Evolutionary conservation across 2,329 filamentous ascomycete genomes (phyloP), one percentile per base, ranked within the genome.

Genomic region (Colletotrichum brevisporum): DNA sequence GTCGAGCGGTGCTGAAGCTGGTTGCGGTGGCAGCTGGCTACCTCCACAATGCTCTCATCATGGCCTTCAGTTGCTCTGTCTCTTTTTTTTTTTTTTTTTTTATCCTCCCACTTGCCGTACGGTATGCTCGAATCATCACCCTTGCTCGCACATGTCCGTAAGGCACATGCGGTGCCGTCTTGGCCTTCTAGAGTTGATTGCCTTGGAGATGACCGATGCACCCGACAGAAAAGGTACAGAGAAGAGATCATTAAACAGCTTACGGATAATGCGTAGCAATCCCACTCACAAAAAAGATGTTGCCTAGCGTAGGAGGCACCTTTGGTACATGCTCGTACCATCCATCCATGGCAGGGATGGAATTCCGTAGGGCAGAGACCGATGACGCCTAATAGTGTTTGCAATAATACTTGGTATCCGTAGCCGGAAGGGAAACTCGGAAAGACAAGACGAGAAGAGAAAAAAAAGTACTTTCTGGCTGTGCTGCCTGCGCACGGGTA

Each of bases 401-500:
- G 31, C 31, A 36, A 8, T 36, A 36, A 10, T 10, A 12, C 8
- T 36, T 24, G 21, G 21, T 24, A 24, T 24, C 21, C 21, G 31
- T 36, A 36, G 31, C 31, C 31, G 31, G 31, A 10, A 36, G 10
- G 3, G 31, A 66, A 43, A 15, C 21, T 24, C 21, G 21, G 21
- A 24, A 24, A 24, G 21, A 24, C 21, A 24, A 24, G 21, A 24
- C 21, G 21, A 24, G 21, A 24, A 36, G 10, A 12, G 31, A 66
- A 43, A 15, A 4, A n/a, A 43, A 60, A 21, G 55, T 66, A 56
- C 45, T 24, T 24, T 56, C 36, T 51, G 41, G 62, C 55, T 39
- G 45, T 47, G 62, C 55, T 67, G 51, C 36, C 62, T 56, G 51
- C 62, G 67, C 67, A 69, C 67, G 62, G 62, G 43, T 66, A 69